phyloP scores from a whole-genome alignment of 495 filamentous ascomycete species.

The Talaromyces trachyspermus region DNA sequence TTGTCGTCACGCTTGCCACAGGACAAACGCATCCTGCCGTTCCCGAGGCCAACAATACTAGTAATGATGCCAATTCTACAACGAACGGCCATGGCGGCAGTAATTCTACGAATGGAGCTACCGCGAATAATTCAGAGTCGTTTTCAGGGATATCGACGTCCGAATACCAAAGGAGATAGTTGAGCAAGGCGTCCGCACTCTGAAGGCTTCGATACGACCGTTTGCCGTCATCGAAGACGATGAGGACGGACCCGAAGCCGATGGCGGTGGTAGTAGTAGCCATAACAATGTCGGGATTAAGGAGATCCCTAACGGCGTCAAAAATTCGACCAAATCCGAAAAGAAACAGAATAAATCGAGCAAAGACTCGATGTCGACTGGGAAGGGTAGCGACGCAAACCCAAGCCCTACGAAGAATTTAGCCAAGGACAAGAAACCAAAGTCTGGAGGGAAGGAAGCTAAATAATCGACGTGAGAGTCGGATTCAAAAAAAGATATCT shows the following conservation, averaged over 20 bases:
- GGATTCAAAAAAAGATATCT: neutral
- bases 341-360: constrained; percentile 8
- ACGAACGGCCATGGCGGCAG: constrained; percentile 10
- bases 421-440: constrained; percentile 20
- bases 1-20: constrained; percentile 35
- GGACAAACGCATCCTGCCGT: constrained; percentile 26
- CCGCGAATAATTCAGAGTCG: constrained; percentile 16
- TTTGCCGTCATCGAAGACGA: constrained; percentile 43
- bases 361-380: constrained; percentile 4
- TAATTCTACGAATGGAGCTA: constrained; percentile 12
- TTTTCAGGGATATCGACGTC: constrained; percentile 35
- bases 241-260: constrained; percentile 13
- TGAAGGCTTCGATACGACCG: constrained; percentile 43
- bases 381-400: constrained; percentile 14
- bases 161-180: constrained; percentile 35
- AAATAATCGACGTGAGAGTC: constrained; percentile 11
- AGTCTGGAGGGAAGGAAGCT: constrained; percentile 16
- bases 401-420: constrained; percentile 19
- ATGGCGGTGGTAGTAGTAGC: too few relatives aligned
- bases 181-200: constrained; percentile 36
- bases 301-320: constrained; percentile 11
- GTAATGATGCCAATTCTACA: neutral
- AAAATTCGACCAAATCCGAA: constrained; percentile 2
- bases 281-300: too few relatives aligned
- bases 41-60: constrained; percentile 12